These are phyloP conservation scores for Miamiensis avidus DNA, from an alignment of 169 alveolate species.

Conservation along the genomic window DNA sequence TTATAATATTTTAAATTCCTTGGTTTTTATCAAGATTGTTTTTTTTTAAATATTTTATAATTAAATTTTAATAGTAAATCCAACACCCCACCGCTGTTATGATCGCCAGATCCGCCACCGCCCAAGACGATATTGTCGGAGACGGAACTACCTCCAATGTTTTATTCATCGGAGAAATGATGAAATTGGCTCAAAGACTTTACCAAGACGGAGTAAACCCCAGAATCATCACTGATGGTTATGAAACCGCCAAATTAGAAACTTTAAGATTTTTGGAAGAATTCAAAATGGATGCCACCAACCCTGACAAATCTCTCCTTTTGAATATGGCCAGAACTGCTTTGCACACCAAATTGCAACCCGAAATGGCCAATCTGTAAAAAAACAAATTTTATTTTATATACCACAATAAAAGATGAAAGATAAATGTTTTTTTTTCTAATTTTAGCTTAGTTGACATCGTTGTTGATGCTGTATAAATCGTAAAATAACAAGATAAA, in stretches of 20 bases:
- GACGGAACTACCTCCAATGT: conserved; percentile 99
- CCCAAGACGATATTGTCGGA: conserved; percentile 98
- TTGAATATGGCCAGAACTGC: conserved; percentile 94
- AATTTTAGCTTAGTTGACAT: conserved; percentile 88
- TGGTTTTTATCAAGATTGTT: too few species aligned
- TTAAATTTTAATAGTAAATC: conserved; percentile 77
- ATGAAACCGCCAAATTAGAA: conserved; percentile 92
- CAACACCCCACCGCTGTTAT: conserved; percentile 99
- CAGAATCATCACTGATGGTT: conserved; percentile 96
- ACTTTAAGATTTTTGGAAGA: conserved; percentile 89
- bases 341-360: conserved; percentile 93
- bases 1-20: too few species aligned
- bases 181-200: conserved; percentile 88
- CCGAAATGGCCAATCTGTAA: conserved; percentile 88
- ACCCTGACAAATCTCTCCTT: conserved; percentile 89
- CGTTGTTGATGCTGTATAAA: conserved; percentile 94
- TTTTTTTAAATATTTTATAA: neutral
- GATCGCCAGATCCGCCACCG: conserved; percentile 99
- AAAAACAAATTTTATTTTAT: neutral
- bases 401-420: neutral
- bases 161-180: conserved; percentile 94
- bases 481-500: conserved; percentile 75
- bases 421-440: neutral
- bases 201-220: conserved; percentile 97
- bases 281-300: conserved; percentile 67